Percentiles rank a stretch among this genome's conserved stretches.
These are phyloP conservation scores for Rhodotorula kratochvilovae DNA, from an alignment of 768 basidiomycete species.

Conservation along the genomic window DNA sequence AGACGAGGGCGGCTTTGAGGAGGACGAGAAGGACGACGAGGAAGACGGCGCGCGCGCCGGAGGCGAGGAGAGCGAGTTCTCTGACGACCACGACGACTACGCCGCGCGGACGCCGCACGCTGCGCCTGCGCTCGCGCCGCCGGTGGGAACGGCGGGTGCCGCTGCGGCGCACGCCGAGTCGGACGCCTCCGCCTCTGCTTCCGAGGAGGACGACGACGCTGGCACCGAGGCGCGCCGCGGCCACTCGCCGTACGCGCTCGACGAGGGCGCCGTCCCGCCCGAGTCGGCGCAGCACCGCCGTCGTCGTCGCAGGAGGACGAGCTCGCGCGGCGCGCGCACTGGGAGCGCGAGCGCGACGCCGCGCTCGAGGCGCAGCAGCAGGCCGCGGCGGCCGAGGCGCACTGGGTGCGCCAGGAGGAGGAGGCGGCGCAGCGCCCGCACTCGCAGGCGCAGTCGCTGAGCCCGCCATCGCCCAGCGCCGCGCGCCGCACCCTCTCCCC, in stretches of 20 bases:
- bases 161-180: conserved; percentile 10
- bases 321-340: conserved; percentile 9
- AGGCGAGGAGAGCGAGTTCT: conserved; percentile 31
- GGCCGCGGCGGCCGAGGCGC: conserved; percentile 27
- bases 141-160: no score
- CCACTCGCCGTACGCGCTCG: background rate
- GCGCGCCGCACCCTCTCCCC: background rate
- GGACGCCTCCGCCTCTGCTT: conserved; percentile 25
- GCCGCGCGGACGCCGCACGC: background rate
- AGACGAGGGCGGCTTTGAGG: conserved; percentile 12
- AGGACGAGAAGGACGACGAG: conserved; percentile 8
- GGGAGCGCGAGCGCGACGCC: conserved; percentile 35
- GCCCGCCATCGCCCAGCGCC: conserved; percentile 15
- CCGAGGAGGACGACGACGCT: background rate
- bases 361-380: conserved; percentile 31
- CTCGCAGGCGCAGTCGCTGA: conserved; percentile 15
- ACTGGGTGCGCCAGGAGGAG: conserved; percentile 15
- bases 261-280: background rate
- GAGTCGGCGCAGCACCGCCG: no score
- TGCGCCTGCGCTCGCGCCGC: background rate
- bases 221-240: background rate
- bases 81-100: conserved; percentile 22
- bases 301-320: background rate
- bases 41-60: background rate
- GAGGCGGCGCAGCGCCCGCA: no score